These are phyloP conservation scores for Silybum marianum DNA, from an alignment of 129 eudicot genomes.

Conservation along the genomic window DNA sequence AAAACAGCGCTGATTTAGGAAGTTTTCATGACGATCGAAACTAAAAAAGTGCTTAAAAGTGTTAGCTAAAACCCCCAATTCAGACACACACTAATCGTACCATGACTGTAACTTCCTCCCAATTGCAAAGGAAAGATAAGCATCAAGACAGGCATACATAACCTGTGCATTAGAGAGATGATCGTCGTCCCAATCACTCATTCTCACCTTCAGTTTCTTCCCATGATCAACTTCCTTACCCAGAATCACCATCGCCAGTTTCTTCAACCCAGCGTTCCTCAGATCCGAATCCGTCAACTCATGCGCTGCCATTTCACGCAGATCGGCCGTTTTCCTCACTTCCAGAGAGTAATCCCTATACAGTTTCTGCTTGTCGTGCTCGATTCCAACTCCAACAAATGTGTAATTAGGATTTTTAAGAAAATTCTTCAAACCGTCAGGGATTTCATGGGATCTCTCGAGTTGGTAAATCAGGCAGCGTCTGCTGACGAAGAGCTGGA, in stretches of 20 bases:
- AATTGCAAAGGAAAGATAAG: constrained; percentile 25
- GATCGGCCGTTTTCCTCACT: constrained; percentile 13
- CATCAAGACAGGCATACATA: constrained; percentile 24
- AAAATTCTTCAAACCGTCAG: neutral
- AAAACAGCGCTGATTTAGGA: neutral
- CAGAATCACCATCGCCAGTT: constrained; percentile 17
- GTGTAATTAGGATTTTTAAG: constrained; percentile 18
- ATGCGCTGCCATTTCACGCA: constrained; percentile 16
- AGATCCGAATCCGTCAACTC: constrained; percentile 13
- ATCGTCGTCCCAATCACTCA: constrained; percentile 14
- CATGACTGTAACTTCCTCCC: constrained; percentile 26
- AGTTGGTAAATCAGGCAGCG: constrained; percentile 10
- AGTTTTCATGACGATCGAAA: neutral
- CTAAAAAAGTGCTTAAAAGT: neutral
- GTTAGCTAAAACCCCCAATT: neutral
- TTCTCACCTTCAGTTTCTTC: constrained; percentile 7
- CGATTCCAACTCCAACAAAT: constrained; percentile 34
- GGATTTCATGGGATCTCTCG: neutral
- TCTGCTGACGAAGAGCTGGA: constrained; percentile 5
- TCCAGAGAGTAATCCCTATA: constrained; percentile 7
- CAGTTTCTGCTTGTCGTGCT: constrained; percentile 22
- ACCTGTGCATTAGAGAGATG: constrained; percentile 12
- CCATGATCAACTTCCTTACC: constrained; percentile 13
- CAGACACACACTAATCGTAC: constrained; percentile 16
- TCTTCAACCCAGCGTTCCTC: constrained; percentile 6